Base-by-base conservation (phyloP, 768 basidiomycete genomes). In the Sarcodon aspratus region DNA sequence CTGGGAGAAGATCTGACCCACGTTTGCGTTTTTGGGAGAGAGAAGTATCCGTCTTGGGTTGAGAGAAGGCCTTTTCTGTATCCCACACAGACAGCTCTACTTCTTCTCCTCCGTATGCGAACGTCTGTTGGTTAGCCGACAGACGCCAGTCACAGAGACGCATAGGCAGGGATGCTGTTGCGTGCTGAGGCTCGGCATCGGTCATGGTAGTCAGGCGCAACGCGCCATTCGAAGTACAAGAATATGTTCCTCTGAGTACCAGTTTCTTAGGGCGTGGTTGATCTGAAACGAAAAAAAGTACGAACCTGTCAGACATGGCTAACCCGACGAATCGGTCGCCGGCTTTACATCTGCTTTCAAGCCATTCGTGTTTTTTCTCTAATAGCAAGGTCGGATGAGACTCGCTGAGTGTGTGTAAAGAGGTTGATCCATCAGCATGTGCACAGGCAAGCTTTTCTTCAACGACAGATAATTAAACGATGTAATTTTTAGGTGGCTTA, bases 41-140 rank as follows among this genome's bases (percentile, higher is more conserved):
- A 21, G 55, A 13, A 5, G 55, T 45, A 3, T 61, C 50, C 11
- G 54, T 50, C 8, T 61, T 17, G 21, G 27, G 52, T 45, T 63
- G 32, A 44, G 59, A 52, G 61, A 76, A 70, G 64, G 86, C 59
- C 63, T 70, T 55, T 57, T 89, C 82, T 7, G 75, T 73, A 57
- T 85, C 69, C 90, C 90, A 93, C 3, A 91, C 58, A 1, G 88
- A 91, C 2, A 86, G 61, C 49, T 90, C 85, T 13, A 93, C 86
- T 63, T 93, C 90, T 53, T 91, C 80, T 2, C 90, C 90, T 10
- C 83, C 90, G 52, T 90, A 92, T 2, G 80, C 74, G 66, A 93
- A 91, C 0, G 73, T 73, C 34, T 70, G 60, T 3, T 65, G 66
- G 50, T 75, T 66, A 13, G 66, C 58, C 1, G 79, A 76, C 18